Evolutionary conservation across 129 eudicot genomes (phyloP).

Genomic region (Pseudognaphalium luteoalbum): DNA sequence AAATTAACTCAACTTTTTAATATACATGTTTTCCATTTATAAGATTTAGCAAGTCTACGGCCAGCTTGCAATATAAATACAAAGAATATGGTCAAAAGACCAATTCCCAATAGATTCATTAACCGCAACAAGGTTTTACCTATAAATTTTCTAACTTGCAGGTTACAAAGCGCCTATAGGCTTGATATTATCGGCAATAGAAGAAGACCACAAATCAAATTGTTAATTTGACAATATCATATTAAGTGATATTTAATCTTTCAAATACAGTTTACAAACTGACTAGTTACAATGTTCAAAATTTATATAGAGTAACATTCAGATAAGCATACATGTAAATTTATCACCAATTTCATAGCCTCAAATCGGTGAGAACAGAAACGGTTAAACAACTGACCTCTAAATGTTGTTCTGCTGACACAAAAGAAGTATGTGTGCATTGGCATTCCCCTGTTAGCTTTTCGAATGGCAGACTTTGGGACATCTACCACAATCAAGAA

Average conservation of each 20-base stretch:
- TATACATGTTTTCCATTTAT: neutral
- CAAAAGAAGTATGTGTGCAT: constrained; percentile 43
- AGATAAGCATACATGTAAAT: neutral
- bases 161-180: neutral
- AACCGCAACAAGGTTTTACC: neutral
- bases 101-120: neutral
- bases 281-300: neutral
- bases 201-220: neutral
- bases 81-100: neutral
- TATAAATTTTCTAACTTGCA: neutral
- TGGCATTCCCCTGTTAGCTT: constrained; percentile 80
- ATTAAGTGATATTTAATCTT: too few relatives aligned
- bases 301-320: neutral
- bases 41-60: neutral
- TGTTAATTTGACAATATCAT: neutral
- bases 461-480: constrained; percentile 80
- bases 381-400: constrained; percentile 50
- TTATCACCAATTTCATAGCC: neutral
- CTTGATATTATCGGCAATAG: neutral
- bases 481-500: constrained; percentile 52
- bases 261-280: neutral
- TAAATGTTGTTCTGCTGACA: constrained; percentile 73
- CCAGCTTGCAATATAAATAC: neutral
- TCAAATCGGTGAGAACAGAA: neutral
- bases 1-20: too few relatives aligned